Base-by-base conservation (phyloP, 1,139 yeast species). In the Komagataea norvegica region DNA sequence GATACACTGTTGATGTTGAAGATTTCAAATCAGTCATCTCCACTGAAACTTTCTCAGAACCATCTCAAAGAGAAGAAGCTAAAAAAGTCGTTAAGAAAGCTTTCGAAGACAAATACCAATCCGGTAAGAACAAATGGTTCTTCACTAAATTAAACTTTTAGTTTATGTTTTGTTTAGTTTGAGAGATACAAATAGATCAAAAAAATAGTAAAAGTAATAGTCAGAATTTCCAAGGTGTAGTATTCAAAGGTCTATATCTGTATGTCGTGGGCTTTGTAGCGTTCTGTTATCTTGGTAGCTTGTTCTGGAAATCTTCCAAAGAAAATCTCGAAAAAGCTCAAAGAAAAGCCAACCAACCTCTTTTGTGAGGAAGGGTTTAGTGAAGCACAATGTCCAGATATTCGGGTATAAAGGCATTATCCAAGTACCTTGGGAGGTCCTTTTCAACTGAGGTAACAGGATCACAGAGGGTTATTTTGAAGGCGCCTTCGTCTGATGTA, bases 81-180 rank as follows among this genome's bases (percentile, higher is more conserved):
- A 93, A 89, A 86, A 91, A 91, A 81, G 89, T 83, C 68, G 88
- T 93, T 72, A 91, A 88, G 87, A 85, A 88, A 81, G 96, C 95
- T 67, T 91, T 91, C 67, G 98, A 91, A 78, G 96, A 91, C 77
- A 88, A 89, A 83, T 95, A 91, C 81, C 94, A 88, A 77, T 89
- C 96, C 67, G 98, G 98, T 72, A 88, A 89, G 86, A 89, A 89
- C 89, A 89, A 88, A 76, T 91, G 98, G 98, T 91, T 91, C 82
- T 91, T 91, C 87, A 83, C 95, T 74, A 91, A 91, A 79, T 86
- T 91, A 70, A 85, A 88, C 79, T 91, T 91, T 79, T 91, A 88
- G 85, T n/a, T n/a, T n/a, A 54, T 33, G 16, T 31, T 37, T 35
- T 19, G 5, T 17, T 18, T 22, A 24, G 30, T 17, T 32, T 17